Base-by-base conservation (phyloP, 192 early-diverging fungal genomes). In the Thoreauomyces humboldtii region DNA sequence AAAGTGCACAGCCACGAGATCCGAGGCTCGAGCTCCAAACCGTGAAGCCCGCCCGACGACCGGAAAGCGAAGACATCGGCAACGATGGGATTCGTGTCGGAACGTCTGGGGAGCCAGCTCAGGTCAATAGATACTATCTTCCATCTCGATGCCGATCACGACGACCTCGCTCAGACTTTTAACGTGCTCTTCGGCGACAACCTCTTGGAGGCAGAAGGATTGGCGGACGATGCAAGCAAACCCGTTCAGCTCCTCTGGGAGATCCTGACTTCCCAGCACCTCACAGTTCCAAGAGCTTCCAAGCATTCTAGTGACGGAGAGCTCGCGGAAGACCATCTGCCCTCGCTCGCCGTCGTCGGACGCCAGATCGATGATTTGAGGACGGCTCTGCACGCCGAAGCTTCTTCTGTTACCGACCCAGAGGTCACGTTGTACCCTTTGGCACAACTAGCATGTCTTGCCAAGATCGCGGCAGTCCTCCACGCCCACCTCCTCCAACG, bases 41-140 rank as follows among this genome's bases (percentile, higher is more conserved):
- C n/a, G n/a, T n/a, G n/a, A n/a, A n/a, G n/a, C n/a, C n/a, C n/a
- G n/a, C n/a, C n/a, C n/a, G n/a, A n/a, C n/a, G n/a, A n/a, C n/a
- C n/a, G n/a, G n/a, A n/a, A n/a, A n/a, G n/a, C n/a, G n/a, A n/a
- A n/a, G n/a, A n/a, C n/a, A n/a, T n/a, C n/a, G n/a, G n/a, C n/a
- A n/a, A n/a, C 4, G 24, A 70, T 70, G 69, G 69, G 61, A n/a
- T 70, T 63, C 41, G 69, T 70, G 0, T 48, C 61, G 14, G 69
- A 70, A 35, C 60, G 61, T 12, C 42, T 70, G 22, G n/a, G 32
- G 6, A 31, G 31, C 11, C 59, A 63, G 54, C 44, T 70, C 7
- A 17, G 34, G 4, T 41, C 41, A 29, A 53, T 70, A 7, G 61
- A 70, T 28, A 9, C 43, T 0, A 17, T 34, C 21, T 70, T 70